Percentiles rank a stretch among this genome's conserved stretches.
Evolutionary conservation across 805 yeast species (phyloP).

Genomic region (Yarrowia yakushimensis): DNA sequence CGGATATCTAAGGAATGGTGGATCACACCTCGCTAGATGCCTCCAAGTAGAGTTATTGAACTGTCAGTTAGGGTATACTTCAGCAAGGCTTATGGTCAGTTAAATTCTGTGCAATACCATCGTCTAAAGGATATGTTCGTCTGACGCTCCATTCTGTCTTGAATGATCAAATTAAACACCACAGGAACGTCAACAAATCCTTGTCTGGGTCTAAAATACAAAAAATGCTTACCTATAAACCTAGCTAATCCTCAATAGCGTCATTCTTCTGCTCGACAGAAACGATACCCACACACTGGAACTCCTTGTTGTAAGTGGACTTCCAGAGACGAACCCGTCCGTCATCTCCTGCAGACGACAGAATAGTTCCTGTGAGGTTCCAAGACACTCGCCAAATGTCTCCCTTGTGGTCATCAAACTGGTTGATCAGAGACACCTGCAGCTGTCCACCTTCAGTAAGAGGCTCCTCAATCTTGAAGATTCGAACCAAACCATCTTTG

Average conservation of each 20-base stretch:
- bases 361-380: constrained; percentile 78
- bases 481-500: constrained; percentile 87
- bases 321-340: constrained; percentile 92
- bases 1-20: no score
- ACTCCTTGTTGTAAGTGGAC: constrained; percentile 76
- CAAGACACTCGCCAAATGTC: constrained; percentile 97
- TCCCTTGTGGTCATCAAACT: constrained; percentile 70
- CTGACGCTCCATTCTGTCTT: no score
- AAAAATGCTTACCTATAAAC: constrained; percentile 1
- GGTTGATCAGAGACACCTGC: constrained; percentile 58
- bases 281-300: constrained; percentile 86
- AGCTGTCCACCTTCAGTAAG: constrained; percentile 31
- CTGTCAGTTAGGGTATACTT: no score
- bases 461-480: constrained; percentile 56
- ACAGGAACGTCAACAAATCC: no score
- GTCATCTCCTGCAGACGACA: constrained; percentile 94
- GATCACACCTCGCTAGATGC: no score
- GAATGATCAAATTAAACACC: no score
- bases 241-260: constrained; percentile 7
- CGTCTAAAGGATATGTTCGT: no score
- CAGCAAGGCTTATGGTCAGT: no score
- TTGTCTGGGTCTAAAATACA: neutral
- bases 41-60: no score
- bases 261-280: constrained; percentile 46
- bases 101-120: no score